phyloP scores from a whole-genome alignment of 305 asterid genomes.

The Solanum hybrid region DNA sequence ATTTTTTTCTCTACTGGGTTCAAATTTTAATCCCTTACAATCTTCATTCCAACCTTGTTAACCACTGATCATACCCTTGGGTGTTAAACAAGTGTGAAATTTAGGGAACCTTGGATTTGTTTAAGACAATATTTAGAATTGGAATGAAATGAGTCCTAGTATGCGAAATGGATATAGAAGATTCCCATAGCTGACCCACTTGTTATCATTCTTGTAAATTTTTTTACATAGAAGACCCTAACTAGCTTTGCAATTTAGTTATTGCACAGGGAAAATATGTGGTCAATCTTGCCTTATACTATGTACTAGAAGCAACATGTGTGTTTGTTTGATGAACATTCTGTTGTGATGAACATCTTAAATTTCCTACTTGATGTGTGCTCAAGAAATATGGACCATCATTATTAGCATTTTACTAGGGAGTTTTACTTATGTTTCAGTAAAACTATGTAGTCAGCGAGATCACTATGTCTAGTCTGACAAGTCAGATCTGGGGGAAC shows the following conservation, averaged over 20 bases:
- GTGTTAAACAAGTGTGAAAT: neutral
- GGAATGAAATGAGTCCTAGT: neutral
- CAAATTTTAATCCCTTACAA: neutral
- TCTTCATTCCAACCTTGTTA: neutral
- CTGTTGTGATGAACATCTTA: neutral
- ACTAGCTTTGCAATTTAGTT: neutral
- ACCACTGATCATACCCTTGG: neutral
- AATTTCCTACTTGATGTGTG: neutral
- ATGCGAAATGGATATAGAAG: neutral
- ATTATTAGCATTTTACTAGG: neutral
- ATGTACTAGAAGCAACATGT: neutral
- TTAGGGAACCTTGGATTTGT: neutral
- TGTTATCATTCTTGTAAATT: neutral
- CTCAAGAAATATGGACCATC: neutral
- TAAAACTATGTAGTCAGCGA: neutral
- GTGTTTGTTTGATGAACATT: neutral
- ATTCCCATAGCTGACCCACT: neutral
- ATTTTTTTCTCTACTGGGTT: neutral
- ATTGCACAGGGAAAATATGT: neutral
- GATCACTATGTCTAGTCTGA: neutral
- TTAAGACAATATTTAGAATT: neutral
- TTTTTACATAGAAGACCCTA: neutral
- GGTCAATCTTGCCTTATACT: neutral
- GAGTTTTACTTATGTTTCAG: neutral
- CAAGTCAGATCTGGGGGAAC: neutral